Conservation (phyloP, 169 alveolate genomes). For the Plasmodium gonderi region DNA sequence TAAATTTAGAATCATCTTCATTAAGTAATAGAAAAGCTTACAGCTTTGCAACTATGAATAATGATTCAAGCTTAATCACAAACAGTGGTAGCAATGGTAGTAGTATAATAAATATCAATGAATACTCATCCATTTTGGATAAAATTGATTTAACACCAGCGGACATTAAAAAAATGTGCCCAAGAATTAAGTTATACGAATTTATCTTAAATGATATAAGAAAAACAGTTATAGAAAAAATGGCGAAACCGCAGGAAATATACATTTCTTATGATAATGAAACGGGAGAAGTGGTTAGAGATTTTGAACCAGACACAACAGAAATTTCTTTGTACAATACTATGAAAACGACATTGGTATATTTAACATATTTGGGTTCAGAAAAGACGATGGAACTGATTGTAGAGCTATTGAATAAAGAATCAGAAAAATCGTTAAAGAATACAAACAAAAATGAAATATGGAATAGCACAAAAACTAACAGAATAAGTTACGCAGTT, state of each 20-base stretch:
- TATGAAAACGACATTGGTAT: conserved; percentile 95
- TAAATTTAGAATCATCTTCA: conserved; percentile 4
- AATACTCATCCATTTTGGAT: conserved; percentile 61
- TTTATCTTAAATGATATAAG: conserved; percentile 72
- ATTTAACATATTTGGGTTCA: conserved; percentile 95
- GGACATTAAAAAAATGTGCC: conserved; percentile 64
- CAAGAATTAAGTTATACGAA: conserved; percentile 58
- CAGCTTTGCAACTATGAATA: conserved; percentile 63
- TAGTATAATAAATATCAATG: conserved; percentile 31
- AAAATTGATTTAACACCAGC: conserved; percentile 61
- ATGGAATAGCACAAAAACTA: conserved; percentile 89
- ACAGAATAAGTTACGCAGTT: conserved; percentile 95
- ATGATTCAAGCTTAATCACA: not conserved
- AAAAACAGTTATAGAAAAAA: conserved; percentile 86
- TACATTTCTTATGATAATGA: conserved; percentile 91
- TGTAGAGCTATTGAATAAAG: conserved; percentile 90
- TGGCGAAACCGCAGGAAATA: conserved; percentile 98
- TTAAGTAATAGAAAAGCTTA: conserved; percentile 44
- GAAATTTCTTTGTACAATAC: conserved; percentile 95
- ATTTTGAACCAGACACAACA: conserved; percentile 93
- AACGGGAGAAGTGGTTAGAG: conserved; percentile 92
- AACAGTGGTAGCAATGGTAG: not conserved
- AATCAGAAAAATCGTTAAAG: conserved; percentile 82
- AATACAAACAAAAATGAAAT: conserved; percentile 76
- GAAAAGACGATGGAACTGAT: conserved; percentile 94